These are phyloP conservation scores for Pterocarpus santalinus DNA, from an alignment of 306 rosid genomes.

Conservation along the genomic window DNA sequence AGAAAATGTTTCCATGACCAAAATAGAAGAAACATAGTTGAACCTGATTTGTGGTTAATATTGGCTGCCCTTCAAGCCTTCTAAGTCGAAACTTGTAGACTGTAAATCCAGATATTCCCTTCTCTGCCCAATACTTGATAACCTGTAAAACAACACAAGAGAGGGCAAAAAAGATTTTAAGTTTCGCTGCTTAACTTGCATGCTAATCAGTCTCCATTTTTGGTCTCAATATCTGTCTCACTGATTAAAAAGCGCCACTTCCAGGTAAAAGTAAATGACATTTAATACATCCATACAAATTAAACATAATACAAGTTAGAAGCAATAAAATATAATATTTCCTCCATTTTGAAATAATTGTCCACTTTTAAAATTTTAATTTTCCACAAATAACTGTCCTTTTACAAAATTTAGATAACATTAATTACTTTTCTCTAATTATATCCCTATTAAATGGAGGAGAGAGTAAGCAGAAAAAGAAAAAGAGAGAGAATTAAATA, in stretches of 20 bases:
- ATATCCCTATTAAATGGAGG: too few species aligned
- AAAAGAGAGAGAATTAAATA: too few species aligned
- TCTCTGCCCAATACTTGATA: conserved; percentile 85
- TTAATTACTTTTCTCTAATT: too few species aligned
- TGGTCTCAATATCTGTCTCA: too few species aligned
- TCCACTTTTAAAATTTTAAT: too few species aligned
- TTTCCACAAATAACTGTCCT: too few species aligned
- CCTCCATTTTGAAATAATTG: too few species aligned
- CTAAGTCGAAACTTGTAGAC: conserved; percentile 84
- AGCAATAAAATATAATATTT: neutral
- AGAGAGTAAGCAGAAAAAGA: too few species aligned
- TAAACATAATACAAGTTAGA: neutral
- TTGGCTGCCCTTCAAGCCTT: conserved; percentile 88
- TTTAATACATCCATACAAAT: neutral
- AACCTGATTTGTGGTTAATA: conserved; percentile 93
- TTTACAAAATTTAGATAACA: too few species aligned
- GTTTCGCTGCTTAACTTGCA: neutral
- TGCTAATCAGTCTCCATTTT: neutral
- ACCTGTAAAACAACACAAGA: conserved; percentile 63
- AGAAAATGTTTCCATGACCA: neutral
- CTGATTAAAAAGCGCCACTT: neutral
- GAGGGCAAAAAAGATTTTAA: conserved; percentile 10
- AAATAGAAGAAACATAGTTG: conserved; percentile 27
- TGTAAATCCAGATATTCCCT: conserved; percentile 94
- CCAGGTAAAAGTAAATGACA: neutral